Evolutionary conservation across 768 basidiomycete species (phyloP), one percentile per base, ranked within the genome.

Genomic region (Pholiota microspora): DNA sequence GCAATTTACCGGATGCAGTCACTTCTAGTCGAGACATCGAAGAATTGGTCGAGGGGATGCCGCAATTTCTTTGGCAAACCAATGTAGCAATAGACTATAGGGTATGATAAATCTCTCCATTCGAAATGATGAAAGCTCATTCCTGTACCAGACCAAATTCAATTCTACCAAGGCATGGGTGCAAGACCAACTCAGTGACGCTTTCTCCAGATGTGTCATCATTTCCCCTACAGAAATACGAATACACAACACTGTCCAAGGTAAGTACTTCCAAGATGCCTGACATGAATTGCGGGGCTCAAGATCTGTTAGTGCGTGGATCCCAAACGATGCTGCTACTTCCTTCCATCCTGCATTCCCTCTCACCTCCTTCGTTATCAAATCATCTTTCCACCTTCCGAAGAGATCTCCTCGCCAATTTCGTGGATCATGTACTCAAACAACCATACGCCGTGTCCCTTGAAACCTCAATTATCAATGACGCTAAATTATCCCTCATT

Each of bases 171-270:
- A 77, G 62, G 82, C 86, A 52, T 80, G 80, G 32, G 69, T 82
- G 6, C 84, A 89, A 63, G 91, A 92, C 56, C 84, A 89, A 61
- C 74, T 93, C 21, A 80, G 76, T 59, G 83, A 89, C 45, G 86
- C 85, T 2, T 91, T 83, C 62, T 68, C 79, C 18, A 77, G 83
- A 61, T 77, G 85, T 62, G 67, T 92, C 23, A 62, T 74, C 2
- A 65, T 88, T 25, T 76, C 78, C 23, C 69, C 79, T 3, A 74
- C 73, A 13, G 75, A 77, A 55, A 60, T 90, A 25, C 67, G 70
- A 25, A 75, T 91, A 48, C 73, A 71, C 50, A 69, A 79, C 10
- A 73, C 74, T 24, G 76, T 88, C n/a, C 77, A 70, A 71, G 72
- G 76, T 75, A 49, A 18, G 63, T 5, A 21, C 24, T 45, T 60